These are phyloP conservation scores for Nothophoma quercina DNA, from an alignment of 2,329 filamentous ascomycete genomes.

Conservation along the genomic window DNA sequence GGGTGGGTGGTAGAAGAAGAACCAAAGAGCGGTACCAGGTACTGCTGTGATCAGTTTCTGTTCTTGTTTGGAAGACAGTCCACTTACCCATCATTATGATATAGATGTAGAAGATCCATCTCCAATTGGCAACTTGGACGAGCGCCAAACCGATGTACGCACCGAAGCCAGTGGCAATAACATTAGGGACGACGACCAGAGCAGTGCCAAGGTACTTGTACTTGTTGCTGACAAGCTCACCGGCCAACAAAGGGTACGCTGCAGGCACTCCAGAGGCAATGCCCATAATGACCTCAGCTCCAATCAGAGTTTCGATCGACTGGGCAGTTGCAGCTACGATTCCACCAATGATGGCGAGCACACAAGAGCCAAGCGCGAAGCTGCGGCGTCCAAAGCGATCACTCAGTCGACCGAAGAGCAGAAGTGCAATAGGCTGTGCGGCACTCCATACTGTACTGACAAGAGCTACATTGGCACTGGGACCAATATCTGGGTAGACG, in stretches of 20 bases:
- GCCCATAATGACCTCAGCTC: conserved; percentile 30
- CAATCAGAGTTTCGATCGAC: conserved; percentile 32
- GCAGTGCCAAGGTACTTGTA: conserved; percentile 29
- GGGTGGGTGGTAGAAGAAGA: conserved; percentile 58
- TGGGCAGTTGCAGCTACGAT: conserved; percentile 35
- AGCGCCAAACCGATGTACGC: conserved; percentile 56
- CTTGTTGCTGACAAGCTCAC: conserved; percentile 41
- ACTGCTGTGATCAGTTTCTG: conserved; percentile 39
- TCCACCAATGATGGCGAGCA: conserved; percentile 23
- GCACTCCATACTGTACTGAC: conserved; percentile 19
- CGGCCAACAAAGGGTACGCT: conserved; percentile 25
- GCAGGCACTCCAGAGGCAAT: conserved; percentile 27
- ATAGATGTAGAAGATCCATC: conserved; percentile 60
- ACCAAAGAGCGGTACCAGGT: conserved; percentile 51
- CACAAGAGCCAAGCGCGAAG: conserved; percentile 16
- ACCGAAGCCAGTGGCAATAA: conserved; percentile 51
- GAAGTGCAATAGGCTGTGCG: conserved; percentile 18
- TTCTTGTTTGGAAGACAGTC: conserved; percentile 1
- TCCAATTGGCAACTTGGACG: conserved; percentile 47
- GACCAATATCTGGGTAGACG: conserved; percentile 23
- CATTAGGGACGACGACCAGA: conserved; percentile 24
- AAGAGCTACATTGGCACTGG: conserved; percentile 18
- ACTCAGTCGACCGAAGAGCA: conserved; percentile 22
- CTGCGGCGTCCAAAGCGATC: conserved; percentile 22
- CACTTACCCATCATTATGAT: conserved; percentile 48